phyloP scores from a whole-genome alignment of 192 early-diverging fungal species.

The Umbelopsis sp. region DNA sequence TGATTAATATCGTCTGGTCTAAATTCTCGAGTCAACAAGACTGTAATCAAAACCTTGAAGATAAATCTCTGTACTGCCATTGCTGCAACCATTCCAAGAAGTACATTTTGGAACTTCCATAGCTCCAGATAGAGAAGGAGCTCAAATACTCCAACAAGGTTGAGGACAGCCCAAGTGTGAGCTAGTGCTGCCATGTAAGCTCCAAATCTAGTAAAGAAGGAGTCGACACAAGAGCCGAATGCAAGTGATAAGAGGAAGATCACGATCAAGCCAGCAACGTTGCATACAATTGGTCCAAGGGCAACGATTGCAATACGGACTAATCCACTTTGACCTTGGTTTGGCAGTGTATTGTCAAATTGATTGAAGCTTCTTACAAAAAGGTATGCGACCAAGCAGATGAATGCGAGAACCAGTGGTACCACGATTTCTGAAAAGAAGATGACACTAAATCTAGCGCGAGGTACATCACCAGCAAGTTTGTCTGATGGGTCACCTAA shows the following conservation, averaged over 20 bases:
- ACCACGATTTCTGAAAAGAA: constrained; percentile 75
- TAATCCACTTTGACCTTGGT: constrained; percentile 42
- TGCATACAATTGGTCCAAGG: constrained; percentile 69
- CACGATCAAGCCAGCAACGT: constrained; percentile 60
- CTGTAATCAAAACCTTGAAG: constrained; percentile 69
- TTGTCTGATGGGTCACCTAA: constrained; percentile 69
- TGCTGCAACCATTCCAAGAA: constrained; percentile 69
- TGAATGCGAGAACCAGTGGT: constrained; percentile 61
- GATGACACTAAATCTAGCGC: constrained; percentile 66
- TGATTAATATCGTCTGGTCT: constrained; percentile 75
- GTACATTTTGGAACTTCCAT: constrained; percentile 63
- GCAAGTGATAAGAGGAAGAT: constrained; percentile 68
- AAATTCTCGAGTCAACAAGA: constrained; percentile 80
- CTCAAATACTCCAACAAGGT: constrained; percentile 65
- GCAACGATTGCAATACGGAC: constrained; percentile 64
- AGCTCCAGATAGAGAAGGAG: constrained; percentile 69
- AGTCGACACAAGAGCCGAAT: constrained; percentile 56
- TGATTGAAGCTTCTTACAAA: constrained; percentile 65
- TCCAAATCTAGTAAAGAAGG: constrained; percentile 71
- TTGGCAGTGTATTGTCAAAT: constrained; percentile 13
- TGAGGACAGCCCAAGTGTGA: constrained; percentile 62
- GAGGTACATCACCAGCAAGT: constrained; percentile 59
- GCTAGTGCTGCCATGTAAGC: constrained; percentile 68
- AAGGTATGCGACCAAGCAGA: constrained; percentile 62
- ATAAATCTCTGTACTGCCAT: constrained; percentile 69